A percentile compares a stretch with the other conserved stretches of the same genome.
phyloP scores from a whole-genome alignment of 192 early-diverging fungal species.

The Phlyctochytrium planicorne region DNA sequence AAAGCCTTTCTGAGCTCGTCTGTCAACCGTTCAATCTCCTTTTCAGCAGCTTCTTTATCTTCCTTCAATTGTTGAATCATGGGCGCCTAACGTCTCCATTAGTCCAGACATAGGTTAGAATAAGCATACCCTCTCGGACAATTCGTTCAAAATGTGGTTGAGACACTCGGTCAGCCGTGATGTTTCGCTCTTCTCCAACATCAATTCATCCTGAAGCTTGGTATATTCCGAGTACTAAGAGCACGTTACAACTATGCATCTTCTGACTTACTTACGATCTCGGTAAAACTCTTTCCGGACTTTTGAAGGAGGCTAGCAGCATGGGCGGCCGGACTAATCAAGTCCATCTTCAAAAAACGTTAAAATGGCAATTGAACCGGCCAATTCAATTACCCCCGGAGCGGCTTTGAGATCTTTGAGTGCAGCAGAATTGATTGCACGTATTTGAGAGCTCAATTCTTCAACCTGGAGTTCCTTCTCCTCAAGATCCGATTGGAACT shows the following conservation, averaged over 20 bases:
- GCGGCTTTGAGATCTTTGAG: background rate
- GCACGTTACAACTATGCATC: background rate
- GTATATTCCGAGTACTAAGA: conserved; percentile 27
- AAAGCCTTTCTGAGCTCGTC: conserved; percentile 3
- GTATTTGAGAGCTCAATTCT: conserved; percentile 17
- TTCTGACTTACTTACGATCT: conserved; percentile 21
- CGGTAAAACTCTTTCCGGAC: conserved; percentile 31
- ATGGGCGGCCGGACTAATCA: conserved; percentile 27
- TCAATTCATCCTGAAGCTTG: conserved; percentile 16
- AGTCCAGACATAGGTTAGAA: background rate
- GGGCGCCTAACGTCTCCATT: conserved; percentile 17
- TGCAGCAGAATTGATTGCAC: conserved; percentile 5
- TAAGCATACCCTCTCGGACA: conserved; percentile 24
- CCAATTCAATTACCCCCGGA: too few relatives aligned
- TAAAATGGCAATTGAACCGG: background rate
- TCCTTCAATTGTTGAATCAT: conserved; percentile 16
- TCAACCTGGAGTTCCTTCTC: conserved; percentile 7
- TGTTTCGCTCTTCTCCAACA: conserved; percentile 5
- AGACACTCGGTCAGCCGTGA: conserved; percentile 14
- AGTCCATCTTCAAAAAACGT: conserved; percentile 12
- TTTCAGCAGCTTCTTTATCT: conserved; percentile 21
- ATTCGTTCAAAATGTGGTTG: conserved; percentile 19
- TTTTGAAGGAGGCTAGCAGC: conserved; percentile 23
- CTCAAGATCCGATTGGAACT: background rate
- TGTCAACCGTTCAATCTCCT: conserved; percentile 12